Evolutionary conservation across 1,284 basidiomycete genomes (phyloP), one percentile per base, ranked within the genome.

Genomic region (Mycena citricolor): DNA sequence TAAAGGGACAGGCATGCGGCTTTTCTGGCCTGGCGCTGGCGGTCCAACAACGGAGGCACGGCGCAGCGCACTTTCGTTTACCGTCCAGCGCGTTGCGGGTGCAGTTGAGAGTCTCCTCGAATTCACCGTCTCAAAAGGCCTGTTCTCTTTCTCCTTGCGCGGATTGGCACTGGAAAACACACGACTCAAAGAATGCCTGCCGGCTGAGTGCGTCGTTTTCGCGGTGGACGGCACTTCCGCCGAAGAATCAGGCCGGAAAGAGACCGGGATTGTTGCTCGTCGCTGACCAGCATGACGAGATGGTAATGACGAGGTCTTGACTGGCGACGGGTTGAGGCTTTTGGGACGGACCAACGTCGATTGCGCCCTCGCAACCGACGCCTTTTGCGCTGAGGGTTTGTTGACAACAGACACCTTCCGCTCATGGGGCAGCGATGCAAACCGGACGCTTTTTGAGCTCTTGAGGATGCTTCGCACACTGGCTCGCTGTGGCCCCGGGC

Each of bases 371-470:
- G 32, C n/a, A n/a, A n/a, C 29, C 36, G 21, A 33, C 8, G 8
- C 17, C 17, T 12, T 17, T 8, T 8, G 11, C 17, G 11, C 17
- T 8, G 10, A 11, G 19, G 35, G 20, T 14, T 21, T 17, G 20
- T 21, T 14, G 21, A 14, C 34, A 24, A 35, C 17, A 29, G 54
- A 35, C 39, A 33, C 37, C 14, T 55, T 31, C 22, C 52, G 43
- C 32, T 55, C 57, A 24, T 54, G 53, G 5, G 62, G 61, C 34
- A 66, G 52, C 22, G 61, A 62, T n/a, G 65, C 68, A 47, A 71
- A 71, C 33, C 68, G 65, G 31, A 71, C 69, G 34, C 61, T 69
- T 45, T 69, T 71, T 40, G 60, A 60, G 38, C 61, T 62, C 49
- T 69, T 70, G 29, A 70, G 55, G 30, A 70, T 69, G 26, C 69